phyloP scores from a whole-genome alignment of 163 green algal genomes.

The Coccomyxa subellipsoidea region DNA sequence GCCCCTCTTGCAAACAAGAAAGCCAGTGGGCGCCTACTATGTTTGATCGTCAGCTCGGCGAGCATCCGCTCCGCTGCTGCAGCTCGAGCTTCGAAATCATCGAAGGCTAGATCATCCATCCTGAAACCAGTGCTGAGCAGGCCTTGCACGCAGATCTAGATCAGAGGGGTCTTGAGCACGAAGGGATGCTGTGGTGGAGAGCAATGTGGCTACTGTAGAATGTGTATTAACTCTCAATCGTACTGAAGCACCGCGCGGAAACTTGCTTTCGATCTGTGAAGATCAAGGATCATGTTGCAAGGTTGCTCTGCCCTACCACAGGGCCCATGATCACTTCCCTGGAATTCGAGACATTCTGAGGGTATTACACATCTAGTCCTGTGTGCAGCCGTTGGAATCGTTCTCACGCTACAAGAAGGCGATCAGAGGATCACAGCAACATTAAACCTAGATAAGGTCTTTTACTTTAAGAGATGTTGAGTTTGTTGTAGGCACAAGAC shows the following conservation, averaged over 20 bases:
- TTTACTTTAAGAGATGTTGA: background rate
- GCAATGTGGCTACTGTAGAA: background rate
- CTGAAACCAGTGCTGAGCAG: background rate
- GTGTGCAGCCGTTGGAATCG: background rate
- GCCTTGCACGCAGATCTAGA: background rate
- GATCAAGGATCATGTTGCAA: no score
- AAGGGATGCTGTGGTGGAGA: background rate
- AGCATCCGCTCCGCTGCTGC: background rate
- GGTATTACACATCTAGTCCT: background rate
- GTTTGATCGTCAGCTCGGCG: background rate
- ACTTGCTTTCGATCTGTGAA: no score
- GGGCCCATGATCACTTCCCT: no score
- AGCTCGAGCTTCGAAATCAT: slow-evolving; percentile 9
- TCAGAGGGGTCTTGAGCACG: background rate
- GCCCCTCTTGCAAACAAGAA: no score
- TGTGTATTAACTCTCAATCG: no score
- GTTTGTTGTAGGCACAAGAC: background rate
- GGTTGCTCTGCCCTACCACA: no score
- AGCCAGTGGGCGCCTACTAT: background rate
- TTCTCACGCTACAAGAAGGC: background rate
- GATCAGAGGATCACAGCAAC: no score
- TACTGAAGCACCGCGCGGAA: no score
- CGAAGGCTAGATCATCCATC: background rate
- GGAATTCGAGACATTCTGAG: background rate
- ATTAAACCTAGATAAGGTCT: no score